Base-by-base conservation (phyloP, 371 early-diverging fungal genomes). In the Apophysomyces variabilis region DNA sequence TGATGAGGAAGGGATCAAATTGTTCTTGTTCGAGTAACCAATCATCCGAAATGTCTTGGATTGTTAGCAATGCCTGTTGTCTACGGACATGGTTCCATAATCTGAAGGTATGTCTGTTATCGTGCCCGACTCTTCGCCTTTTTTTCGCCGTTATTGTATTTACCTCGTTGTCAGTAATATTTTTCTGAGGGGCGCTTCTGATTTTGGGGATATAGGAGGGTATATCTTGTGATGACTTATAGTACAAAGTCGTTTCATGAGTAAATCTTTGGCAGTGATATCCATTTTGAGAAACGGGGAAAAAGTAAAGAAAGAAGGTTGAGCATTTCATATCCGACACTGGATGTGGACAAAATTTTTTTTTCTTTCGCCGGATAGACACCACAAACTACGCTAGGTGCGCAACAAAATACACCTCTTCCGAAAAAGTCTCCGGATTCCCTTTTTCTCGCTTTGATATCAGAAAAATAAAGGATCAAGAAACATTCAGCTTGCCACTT, bases 81-180 rank as follows among this genome's bases (percentile, higher is more conserved):
- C 62, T 12, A 13, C 62, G 45, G 16, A 62, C 62, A 21, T 62
- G 46, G 46, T 62, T 62, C 62, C 62, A 62, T 45, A 62, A 62
- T 62, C 62, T 62, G 46, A 47, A 37, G 37, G 44, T 35, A 45
- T 45, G 54, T 50, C 54, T 50, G 54, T 50, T 50, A 50, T 50
- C 54, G 54, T 26, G 54, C 54, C 54, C 54, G n/a, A 7, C 16
- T 18, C 16, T 47, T n/a, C 47, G 7, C 16, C n/a, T 47, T 47
- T 47, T 47, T 21, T 21, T 50, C 21, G 16, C 21, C 7, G 39
- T 41, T 60, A 14, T 37, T 37, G 14, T 7, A 60, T 1, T 63
- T 63, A 63, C 64, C 64, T 63, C 43, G 64, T 56, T 11, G 54
- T 56, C 38, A 63, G 38, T 21, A 63, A 56, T 9, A 63, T 63